These are phyloP conservation scores for Catharanthus roseus DNA, from an alignment of 257 asterid species.

Conservation along the genomic window DNA sequence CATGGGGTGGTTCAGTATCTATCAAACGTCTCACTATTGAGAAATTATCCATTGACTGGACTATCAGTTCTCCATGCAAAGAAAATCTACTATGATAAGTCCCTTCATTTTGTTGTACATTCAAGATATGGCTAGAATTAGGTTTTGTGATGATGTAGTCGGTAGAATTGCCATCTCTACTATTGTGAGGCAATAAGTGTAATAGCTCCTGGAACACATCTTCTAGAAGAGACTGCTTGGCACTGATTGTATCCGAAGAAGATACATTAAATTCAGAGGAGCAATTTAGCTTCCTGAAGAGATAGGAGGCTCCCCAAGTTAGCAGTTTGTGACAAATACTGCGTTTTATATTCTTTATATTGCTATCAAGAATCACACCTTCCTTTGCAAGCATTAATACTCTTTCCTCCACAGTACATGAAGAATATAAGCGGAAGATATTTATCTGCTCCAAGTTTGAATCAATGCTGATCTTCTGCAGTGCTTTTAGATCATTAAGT, in stretches of 20 bases:
- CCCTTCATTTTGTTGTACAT: constrained; percentile 35
- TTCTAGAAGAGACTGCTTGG: constrained; percentile 33
- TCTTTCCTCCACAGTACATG: constrained; percentile 54
- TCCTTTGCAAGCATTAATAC: constrained; percentile 47
- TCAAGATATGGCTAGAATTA: constrained; percentile 18
- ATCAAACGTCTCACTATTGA: constrained; percentile 27
- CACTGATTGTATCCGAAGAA: constrained; percentile 19
- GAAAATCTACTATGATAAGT: constrained; percentile 25
- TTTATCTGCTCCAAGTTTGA: constrained; percentile 46
- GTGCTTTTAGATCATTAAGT: constrained; percentile 47
- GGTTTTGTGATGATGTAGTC: constrained; percentile 9
- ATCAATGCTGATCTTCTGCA: constrained; percentile 40
- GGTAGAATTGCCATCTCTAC: constrained; percentile 5
- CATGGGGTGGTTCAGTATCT: constrained; percentile 26
- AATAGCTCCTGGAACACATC: constrained; percentile 46
- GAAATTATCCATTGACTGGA: constrained; percentile 24
- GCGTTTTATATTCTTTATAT: constrained; percentile 21
- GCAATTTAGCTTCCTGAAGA: constrained; percentile 38
- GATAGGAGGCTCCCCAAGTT: constrained; percentile 49
- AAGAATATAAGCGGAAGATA: constrained; percentile 57
- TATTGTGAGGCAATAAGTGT: constrained; percentile 31
- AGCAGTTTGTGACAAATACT: constrained; percentile 41
- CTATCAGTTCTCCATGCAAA: constrained; percentile 45
- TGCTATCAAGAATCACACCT: constrained; percentile 37
- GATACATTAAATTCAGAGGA: constrained; percentile 16